phyloP scores from a whole-genome alignment of 257 asterid species.

The Jacaranda mimosifolia region DNA sequence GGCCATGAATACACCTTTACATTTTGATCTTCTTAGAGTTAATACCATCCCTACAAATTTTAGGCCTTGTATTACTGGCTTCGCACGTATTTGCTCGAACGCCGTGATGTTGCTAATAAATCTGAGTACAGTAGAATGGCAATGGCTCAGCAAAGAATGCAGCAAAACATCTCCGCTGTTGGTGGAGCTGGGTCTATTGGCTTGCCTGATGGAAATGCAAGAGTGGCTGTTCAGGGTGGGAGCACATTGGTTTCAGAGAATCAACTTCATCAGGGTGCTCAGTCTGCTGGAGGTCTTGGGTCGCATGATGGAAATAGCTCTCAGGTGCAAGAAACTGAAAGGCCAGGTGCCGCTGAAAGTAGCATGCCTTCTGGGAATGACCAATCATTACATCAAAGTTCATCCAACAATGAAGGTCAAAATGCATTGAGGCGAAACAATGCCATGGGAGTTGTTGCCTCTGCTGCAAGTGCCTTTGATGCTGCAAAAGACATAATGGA shows the following conservation, averaged over 20 bases:
- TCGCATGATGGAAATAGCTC: constrained; percentile 78
- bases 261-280: constrained; percentile 83
- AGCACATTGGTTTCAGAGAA: constrained; percentile 70
- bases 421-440: constrained; percentile 79
- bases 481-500: constrained; percentile 99
- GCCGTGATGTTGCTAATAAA: constrained; percentile 97
- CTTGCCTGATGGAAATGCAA: constrained; percentile 76
- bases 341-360: constrained; percentile 73
- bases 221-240: constrained; percentile 74
- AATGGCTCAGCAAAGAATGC: constrained; percentile 99
- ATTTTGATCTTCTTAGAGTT: constrained; percentile 33
- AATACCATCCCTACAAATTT: constrained; percentile 36
- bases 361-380: constrained; percentile 76
- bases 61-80: constrained; percentile 99
- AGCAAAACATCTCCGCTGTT: constrained; percentile 76
- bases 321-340: constrained; percentile 87
- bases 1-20: constrained; percentile 9
- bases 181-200: constrained; percentile 61
- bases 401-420: constrained; percentile 78
- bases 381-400: constrained; percentile 68
- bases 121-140: constrained; percentile 96
- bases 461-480: constrained; percentile 98
- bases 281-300: constrained; percentile 74
- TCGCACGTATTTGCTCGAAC: constrained; percentile 96
- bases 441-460: constrained; percentile 84